Evolutionary conservation across 73 alveolate genomes (phyloP).

Genomic region (Paramecium pentaurelia): DNA sequence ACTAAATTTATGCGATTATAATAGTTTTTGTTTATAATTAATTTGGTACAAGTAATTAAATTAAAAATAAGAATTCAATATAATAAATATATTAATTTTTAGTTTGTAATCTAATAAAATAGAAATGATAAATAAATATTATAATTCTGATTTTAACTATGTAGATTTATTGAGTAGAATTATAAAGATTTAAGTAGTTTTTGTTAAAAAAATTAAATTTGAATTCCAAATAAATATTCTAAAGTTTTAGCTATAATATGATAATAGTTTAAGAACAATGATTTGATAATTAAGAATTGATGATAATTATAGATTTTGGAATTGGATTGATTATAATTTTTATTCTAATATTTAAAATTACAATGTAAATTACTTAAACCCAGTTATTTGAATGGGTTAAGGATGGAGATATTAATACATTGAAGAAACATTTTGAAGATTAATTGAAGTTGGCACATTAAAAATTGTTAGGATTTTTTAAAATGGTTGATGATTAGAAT

Average conservation of each 20-base stretch:
- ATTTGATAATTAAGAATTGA: background rate
- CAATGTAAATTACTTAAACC: conserved; percentile 17
- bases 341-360: background rate
- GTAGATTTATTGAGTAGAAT: background rate
- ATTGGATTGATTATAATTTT: background rate
- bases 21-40: too few species aligned
- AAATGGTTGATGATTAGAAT: background rate
- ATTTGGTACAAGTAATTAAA: too few species aligned
- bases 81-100: too few species aligned
- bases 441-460: background rate
- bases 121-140: background rate
- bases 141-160: background rate
- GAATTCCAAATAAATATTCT: background rate
- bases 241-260: background rate
- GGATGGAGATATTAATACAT: conserved; percentile 6
- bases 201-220: background rate
- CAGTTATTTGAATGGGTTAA: conserved; percentile 35
- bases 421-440: background rate
- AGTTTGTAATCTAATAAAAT: too few species aligned
- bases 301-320: background rate
- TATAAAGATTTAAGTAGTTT: background rate
- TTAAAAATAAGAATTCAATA: background rate
- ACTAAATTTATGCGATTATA: background rate
- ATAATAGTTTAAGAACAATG: background rate
- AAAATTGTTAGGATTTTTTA: background rate